Evolutionary conservation across 164 flowering plant species (phyloP).

Genomic region (Vitis labrusca): DNA sequence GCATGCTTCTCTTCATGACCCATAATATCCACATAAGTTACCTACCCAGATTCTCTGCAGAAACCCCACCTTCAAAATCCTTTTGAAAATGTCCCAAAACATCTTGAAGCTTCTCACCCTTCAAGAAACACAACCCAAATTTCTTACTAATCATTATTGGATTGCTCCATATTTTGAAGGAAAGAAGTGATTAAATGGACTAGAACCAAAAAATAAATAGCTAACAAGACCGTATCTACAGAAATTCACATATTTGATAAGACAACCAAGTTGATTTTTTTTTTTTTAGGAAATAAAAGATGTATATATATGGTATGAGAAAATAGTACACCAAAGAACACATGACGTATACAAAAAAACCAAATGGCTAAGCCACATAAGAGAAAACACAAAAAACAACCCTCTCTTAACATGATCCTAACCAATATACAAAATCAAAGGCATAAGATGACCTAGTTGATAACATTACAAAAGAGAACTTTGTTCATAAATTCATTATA

Average conservation of each 20-base stretch:
- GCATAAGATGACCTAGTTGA: background rate
- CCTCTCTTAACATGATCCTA: too few relatives aligned
- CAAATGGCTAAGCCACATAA: too few relatives aligned
- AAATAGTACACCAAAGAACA: background rate
- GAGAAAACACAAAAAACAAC: too few relatives aligned
- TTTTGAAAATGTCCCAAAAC: slow-evolving; percentile 78
- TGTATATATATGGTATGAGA: too few relatives aligned
- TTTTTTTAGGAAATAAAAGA: too few relatives aligned
- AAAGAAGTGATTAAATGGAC: background rate
- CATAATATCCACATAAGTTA: slow-evolving; percentile 1
- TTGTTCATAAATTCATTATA: background rate
- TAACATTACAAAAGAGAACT: background rate
- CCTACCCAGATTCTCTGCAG: slow-evolving; percentile 81
- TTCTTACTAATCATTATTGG: background rate
- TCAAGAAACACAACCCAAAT: slow-evolving; percentile 7
- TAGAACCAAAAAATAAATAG: slow-evolving; percentile 1
- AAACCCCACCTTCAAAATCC: slow-evolving; percentile 77
- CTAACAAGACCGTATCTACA: too few relatives aligned
- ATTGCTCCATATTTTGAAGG: too few relatives aligned
- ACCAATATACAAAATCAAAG: background rate
- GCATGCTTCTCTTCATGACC: background rate
- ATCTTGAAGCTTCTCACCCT: slow-evolving; percentile 70
- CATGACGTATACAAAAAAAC: background rate
- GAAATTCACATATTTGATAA: too few relatives aligned
- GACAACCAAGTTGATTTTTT: background rate